These are phyloP conservation scores for Trichoderma brevicompactum DNA, from an alignment of 2,329 filamentous ascomycete genomes.

Conservation along the genomic window DNA sequence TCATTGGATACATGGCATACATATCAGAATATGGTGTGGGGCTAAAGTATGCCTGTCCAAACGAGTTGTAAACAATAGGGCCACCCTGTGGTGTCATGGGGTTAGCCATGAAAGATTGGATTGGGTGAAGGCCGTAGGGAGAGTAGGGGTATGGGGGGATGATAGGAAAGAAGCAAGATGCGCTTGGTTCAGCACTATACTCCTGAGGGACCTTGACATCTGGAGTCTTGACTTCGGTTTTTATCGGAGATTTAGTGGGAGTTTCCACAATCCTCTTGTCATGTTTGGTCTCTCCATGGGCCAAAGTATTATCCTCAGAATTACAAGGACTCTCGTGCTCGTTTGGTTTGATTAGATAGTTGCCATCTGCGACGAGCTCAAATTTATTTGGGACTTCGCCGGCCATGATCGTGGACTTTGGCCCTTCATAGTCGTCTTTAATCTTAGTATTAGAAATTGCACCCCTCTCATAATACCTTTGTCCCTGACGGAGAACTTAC, in stretches of 20 bases:
- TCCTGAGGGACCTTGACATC: not conserved
- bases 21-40: slow-evolving; percentile 17
- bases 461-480: not conserved
- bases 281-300: not conserved
- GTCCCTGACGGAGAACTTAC: not conserved
- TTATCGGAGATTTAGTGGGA: not conserved
- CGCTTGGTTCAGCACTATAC: not conserved
- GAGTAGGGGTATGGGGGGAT: slow-evolving; percentile 27
- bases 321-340: not conserved
- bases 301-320: not conserved
- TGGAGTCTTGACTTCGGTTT: not conserved
- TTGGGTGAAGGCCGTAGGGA: slow-evolving; percentile 22
- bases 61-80: slow-evolving; percentile 34
- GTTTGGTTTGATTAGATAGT: not conserved
- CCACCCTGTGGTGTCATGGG: slow-evolving; percentile 23
- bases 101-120: slow-evolving; percentile 22
- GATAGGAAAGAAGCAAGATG: slow-evolving; percentile 19
- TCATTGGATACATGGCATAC: slow-evolving; percentile 33
- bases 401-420: not conserved
- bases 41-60: not conserved
- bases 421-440: not conserved
- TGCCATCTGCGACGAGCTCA: not conserved
- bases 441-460: not conserved
- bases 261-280: not conserved
- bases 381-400: not conserved